Evolutionary conservation across 805 yeast genomes (phyloP).

Genomic region (Myxozyma monticola): DNA sequence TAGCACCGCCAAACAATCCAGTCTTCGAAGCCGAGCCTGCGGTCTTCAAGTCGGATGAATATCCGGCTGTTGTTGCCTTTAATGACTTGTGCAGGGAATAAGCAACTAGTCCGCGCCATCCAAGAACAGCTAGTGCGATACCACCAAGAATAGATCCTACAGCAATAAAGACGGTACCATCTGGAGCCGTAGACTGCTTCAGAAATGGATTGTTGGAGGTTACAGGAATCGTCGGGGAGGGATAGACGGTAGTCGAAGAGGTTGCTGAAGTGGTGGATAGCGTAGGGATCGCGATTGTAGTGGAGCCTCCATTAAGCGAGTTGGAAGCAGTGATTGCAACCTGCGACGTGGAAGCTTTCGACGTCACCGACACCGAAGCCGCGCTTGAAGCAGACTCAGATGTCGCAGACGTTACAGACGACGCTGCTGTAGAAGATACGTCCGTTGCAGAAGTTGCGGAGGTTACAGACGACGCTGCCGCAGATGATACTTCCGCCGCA

Average conservation of each 20-base stretch:
- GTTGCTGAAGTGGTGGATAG: conserved; percentile 2
- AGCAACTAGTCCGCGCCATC: conserved; percentile 55
- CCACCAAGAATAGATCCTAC: conserved; percentile 71
- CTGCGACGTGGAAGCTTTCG: not conserved
- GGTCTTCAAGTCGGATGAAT: conserved; percentile 30
- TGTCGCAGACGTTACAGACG: not conserved
- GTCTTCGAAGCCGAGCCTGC: conserved; percentile 2
- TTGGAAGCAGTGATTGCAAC: conserved; percentile 14
- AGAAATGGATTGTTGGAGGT: conserved; percentile 65
- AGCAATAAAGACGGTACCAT: conserved; percentile 81
- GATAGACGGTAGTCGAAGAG: conserved; percentile 33
- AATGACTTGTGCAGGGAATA: conserved; percentile 54
- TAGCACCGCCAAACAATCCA: conserved; percentile 6
- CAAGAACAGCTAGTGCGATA: conserved; percentile 50
- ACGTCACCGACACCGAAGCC: not conserved
- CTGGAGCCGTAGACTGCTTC: conserved; percentile 51
- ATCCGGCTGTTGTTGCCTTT: conserved; percentile 42
- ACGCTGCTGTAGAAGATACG: not conserved
- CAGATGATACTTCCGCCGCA: not conserved
- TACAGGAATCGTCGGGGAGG: conserved; percentile 58
- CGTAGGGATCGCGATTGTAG: conserved; percentile 4
- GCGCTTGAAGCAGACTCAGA: not conserved
- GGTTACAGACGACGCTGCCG: not conserved
- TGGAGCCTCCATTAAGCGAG: conserved; percentile 12
- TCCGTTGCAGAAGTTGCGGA: not conserved